Evolutionary conservation across 208 protist genomes (phyloP).

Genomic region (Leishmania lainsoni): DNA sequence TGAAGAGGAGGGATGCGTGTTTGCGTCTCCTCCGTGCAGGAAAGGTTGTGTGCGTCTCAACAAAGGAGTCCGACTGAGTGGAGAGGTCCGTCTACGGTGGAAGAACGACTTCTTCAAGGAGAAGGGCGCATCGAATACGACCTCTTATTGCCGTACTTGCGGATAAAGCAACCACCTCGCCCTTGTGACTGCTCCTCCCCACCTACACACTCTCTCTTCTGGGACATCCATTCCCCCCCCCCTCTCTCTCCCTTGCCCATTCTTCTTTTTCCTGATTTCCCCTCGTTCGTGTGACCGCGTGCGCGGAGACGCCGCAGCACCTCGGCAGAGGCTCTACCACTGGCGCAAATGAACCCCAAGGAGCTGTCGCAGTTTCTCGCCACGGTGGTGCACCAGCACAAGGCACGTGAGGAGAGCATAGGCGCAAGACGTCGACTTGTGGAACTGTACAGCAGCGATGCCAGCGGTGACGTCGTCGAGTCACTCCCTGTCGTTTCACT

Average conservation of each 20-base stretch:
- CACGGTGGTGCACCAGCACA: slow-evolving; percentile 3
- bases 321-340: neutral
- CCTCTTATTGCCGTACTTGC: neutral
- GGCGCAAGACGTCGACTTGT: slow-evolving; percentile 61
- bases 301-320: neutral
- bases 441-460: slow-evolving; percentile 27
- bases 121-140: neutral
- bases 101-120: neutral
- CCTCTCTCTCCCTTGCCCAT: neutral
- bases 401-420: slow-evolving; percentile 58
- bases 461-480: slow-evolving; percentile 4
- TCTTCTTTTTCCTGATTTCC: neutral
- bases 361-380: slow-evolving; percentile 13
- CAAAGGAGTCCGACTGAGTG: neutral
- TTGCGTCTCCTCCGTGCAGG: neutral
- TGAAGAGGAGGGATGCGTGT: too few relatives aligned
- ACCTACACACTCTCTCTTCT: neutral
- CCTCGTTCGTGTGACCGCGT: neutral
- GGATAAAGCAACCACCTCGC: neutral
- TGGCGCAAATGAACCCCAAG: neutral
- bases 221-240: neutral
- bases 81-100: neutral
- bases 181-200: too few relatives aligned
- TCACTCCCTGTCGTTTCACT: slow-evolving; percentile 52
- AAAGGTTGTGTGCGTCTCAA: neutral